phyloP scores from a whole-genome alignment of 768 basidiomycete species.

The Boletus rufocinnamomeus region DNA sequence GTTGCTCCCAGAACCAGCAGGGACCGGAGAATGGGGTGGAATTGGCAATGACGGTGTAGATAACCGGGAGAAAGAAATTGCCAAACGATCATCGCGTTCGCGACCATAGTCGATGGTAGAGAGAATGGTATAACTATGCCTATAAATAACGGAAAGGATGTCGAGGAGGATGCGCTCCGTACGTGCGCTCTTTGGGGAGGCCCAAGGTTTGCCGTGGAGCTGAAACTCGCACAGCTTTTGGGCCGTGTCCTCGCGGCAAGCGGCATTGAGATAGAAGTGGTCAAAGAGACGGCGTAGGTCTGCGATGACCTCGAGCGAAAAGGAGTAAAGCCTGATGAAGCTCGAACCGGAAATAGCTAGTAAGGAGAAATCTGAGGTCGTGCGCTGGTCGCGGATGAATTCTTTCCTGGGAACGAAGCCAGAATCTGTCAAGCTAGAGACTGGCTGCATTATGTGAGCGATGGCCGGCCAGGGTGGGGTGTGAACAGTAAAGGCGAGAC shows the following conservation, averaged over 20 bases:
- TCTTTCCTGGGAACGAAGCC: slow-evolving; percentile 71
- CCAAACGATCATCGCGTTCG: slow-evolving; percentile 71
- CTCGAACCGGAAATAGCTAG: slow-evolving; percentile 67
- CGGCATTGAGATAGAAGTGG: slow-evolving; percentile 41
- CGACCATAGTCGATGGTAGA: slow-evolving; percentile 77
- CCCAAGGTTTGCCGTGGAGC: slow-evolving; percentile 73
- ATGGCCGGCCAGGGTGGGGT: slow-evolving; percentile 27
- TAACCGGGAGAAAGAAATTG: slow-evolving; percentile 68
- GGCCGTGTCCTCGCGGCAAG: slow-evolving; percentile 53
- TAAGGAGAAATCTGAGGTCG: slow-evolving; percentile 63
- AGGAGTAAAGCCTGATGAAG: slow-evolving; percentile 70
- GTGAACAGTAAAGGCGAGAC: slow-evolving; percentile 24
- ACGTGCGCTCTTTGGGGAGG: slow-evolving; percentile 60
- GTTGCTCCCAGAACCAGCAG: slow-evolving; percentile 41
- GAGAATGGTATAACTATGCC: slow-evolving; percentile 62
- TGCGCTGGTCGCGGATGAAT: slow-evolving; percentile 61
- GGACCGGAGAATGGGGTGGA: slow-evolving; percentile 40
- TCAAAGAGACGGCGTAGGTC: slow-evolving; percentile 61
- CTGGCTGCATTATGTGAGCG: slow-evolving; percentile 36
- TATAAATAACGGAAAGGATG: slow-evolving; percentile 62
- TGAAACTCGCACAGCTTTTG: slow-evolving; percentile 68
- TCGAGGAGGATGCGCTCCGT: slow-evolving; percentile 73
- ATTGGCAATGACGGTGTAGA: slow-evolving; percentile 36
- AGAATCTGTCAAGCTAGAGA: slow-evolving; percentile 40
- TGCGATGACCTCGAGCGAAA: slow-evolving; percentile 52